Conservation (phyloP, 2,329 filamentous ascomycete genomes). For the Lasiodiplodia hormozganensis region DNA sequence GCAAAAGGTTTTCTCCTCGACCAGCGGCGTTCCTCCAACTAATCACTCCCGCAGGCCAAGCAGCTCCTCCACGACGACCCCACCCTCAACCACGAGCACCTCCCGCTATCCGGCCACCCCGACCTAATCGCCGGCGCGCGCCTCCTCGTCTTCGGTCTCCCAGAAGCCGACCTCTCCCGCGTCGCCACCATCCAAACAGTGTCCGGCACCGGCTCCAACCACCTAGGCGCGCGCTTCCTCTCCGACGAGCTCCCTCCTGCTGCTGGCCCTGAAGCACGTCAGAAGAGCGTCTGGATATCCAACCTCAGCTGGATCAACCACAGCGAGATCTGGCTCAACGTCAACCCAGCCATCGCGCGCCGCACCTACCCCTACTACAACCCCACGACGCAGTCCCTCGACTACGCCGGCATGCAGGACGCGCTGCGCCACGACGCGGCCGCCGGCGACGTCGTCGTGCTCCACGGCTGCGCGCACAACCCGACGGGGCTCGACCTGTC, state of each 20-base stretch:
- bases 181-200: constrained; percentile 45
- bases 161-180: neutral
- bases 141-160: constrained; percentile 37
- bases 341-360: constrained; percentile 32
- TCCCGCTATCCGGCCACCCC: constrained; percentile 34
- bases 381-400: constrained; percentile 32
- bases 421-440: constrained; percentile 36
- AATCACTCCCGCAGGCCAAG: constrained; percentile 11
- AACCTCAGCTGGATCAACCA: constrained; percentile 45
- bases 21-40: neutral
- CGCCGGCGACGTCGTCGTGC: constrained; percentile 42
- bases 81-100: constrained; percentile 34
- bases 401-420: constrained; percentile 41
- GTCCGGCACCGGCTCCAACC: constrained; percentile 46
- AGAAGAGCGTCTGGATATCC: constrained; percentile 41
- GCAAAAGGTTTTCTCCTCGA: constrained; percentile 10
- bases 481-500: constrained; percentile 47
- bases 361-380: constrained; percentile 40
- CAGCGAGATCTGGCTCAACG: constrained; percentile 39
- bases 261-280: constrained; percentile 21
- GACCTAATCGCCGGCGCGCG: constrained; percentile 35
- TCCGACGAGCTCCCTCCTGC: constrained; percentile 30
- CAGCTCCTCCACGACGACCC: constrained; percentile 15
- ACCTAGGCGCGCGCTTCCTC: constrained; percentile 40
- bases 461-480: constrained; percentile 49